phyloP scores from a whole-genome alignment of 805 yeast genomes.

The Schwanniomyces polymorphus region DNA sequence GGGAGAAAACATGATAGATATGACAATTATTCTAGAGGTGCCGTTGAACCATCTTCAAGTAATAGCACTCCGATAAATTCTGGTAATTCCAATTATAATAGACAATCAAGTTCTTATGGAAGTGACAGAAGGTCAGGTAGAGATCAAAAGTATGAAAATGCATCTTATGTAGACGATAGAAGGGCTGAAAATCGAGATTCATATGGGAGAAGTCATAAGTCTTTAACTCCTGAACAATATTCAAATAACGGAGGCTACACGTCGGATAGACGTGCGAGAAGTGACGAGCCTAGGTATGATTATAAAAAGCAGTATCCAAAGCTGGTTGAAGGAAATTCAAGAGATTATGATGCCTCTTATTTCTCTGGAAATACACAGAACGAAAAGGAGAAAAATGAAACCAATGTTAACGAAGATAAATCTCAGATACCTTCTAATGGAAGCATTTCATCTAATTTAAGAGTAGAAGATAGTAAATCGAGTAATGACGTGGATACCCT shows the following conservation, averaged over 20 bases:
- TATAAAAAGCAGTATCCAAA: not conserved
- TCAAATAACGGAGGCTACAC: not conserved
- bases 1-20: constrained; percentile 19
- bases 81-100: not conserved
- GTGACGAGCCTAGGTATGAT: not conserved
- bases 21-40: constrained; percentile 16
- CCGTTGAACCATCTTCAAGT: not conserved
- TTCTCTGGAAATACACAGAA: not conserved
- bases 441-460: too few species aligned
- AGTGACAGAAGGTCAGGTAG: not conserved
- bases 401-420: not conserved
- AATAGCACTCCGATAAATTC: too few species aligned
- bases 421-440: not conserved
- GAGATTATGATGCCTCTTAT: not conserved
- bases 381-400: not conserved
- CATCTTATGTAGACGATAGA: not conserved
- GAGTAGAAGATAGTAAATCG: too few species aligned
- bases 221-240: not conserved
- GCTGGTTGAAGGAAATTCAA: not conserved
- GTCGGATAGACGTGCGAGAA: not conserved
- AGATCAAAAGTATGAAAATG: not conserved
- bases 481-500: too few species aligned
- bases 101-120: not conserved
- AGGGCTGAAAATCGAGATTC: not conserved
- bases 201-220: not conserved